Conservation (phyloP, 768 basidiomycete genomes). For the Tricholoma flavovirens region DNA sequence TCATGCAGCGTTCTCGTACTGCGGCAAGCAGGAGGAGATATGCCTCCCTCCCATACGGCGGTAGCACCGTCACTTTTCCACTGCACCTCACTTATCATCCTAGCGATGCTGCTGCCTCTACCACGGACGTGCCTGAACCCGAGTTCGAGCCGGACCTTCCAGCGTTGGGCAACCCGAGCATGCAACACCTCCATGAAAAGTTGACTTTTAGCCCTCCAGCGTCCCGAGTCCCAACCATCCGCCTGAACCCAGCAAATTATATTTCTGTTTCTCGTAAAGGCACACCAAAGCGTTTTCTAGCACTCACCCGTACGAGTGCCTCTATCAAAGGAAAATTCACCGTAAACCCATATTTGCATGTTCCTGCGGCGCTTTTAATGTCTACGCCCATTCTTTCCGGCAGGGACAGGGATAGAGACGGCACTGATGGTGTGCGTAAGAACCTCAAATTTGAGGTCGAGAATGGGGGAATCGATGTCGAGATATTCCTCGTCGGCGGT, state of each 20-base stretch:
- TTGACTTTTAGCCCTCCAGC: neutral
- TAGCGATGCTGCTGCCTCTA: neutral
- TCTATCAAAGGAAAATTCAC: conserved; percentile 21
- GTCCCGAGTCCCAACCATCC: neutral
- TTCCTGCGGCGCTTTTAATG: conserved; percentile 25
- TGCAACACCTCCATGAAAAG: neutral
- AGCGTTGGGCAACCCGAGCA: neutral
- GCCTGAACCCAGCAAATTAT: neutral
- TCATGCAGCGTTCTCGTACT: neutral
- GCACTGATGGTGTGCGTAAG: conserved; percentile 18
- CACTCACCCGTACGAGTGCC: conserved; percentile 4
- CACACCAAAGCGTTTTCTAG: neutral
- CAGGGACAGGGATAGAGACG: neutral
- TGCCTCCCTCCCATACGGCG: neutral
- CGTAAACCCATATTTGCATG: conserved; percentile 28
- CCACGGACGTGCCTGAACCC: neutral
- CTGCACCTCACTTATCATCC: neutral
- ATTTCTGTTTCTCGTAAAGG: neutral
- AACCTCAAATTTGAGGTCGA: conserved; percentile 25
- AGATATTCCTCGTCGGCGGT: conserved; percentile 21
- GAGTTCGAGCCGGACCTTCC: neutral
- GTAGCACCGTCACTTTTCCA: neutral
- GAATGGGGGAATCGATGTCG: conserved; percentile 23
- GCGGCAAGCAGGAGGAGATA: neutral
- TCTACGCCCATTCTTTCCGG: conserved; percentile 12